A percentile compares a stretch with the other conserved stretches of the same genome.
Conservation (phyloP, 1,139 yeast species). For the Candida buenavistaensis region DNA sequence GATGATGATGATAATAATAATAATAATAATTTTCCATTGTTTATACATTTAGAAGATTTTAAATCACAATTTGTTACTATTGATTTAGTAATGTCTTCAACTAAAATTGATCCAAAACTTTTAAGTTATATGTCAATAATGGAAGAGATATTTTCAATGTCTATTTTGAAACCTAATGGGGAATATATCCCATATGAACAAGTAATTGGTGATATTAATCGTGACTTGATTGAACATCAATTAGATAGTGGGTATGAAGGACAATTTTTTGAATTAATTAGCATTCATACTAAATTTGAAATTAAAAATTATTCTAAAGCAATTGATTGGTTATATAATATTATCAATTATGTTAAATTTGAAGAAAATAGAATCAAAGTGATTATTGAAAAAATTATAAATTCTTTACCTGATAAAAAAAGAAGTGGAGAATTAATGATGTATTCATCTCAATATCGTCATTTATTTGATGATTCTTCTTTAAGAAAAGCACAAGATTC, state of each 20-base stretch:
- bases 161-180: conserved; percentile 67
- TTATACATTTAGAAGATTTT: conserved; percentile 76
- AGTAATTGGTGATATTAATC: conserved; percentile 69
- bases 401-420: conserved; percentile 75
- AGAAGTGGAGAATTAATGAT: conserved; percentile 77
- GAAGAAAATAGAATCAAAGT: conserved; percentile 73
- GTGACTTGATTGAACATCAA: conserved; percentile 65
- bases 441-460: conserved; percentile 58
- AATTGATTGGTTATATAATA: conserved; percentile 71
- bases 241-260: conserved; percentile 60
- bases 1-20: too few relatives aligned
- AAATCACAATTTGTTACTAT: conserved; percentile 81
- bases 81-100: conserved; percentile 63
- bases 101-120: conserved; percentile 53
- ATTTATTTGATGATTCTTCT: conserved; percentile 57
- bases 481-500: conserved; percentile 68
- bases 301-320: conserved; percentile 63
- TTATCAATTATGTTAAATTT: conserved; percentile 65
- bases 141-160: conserved; percentile 66
- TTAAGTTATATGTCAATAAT: conserved; percentile 70
- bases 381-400: conserved; percentile 71
- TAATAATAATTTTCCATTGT: conserved; percentile 70
- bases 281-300: conserved; percentile 63
- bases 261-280: conserved; percentile 64
- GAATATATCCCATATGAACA: conserved; percentile 63